phyloP scores from a whole-genome alignment of 805 yeast species.

The Hanseniaspora meyeri region DNA sequence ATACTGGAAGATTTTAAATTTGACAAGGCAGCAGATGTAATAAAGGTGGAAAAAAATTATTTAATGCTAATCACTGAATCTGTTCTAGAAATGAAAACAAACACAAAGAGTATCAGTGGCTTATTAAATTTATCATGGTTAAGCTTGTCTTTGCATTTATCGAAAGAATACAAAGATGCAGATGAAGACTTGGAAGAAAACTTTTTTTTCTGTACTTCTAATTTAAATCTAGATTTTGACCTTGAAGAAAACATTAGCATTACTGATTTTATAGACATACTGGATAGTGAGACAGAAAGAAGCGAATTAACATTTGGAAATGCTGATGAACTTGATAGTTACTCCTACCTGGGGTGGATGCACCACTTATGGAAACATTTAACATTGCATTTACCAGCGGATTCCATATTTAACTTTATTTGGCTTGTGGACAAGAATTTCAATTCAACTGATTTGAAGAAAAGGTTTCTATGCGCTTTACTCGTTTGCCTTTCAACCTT shows the following conservation, averaged over 20 bases:
- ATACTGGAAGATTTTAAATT: background rate
- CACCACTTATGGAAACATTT: background rate
- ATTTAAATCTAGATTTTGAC: background rate
- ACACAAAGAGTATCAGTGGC: background rate
- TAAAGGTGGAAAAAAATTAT: background rate
- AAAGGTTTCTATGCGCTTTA: background rate
- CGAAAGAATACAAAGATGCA: background rate
- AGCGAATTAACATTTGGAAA: background rate
- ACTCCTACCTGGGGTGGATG: background rate
- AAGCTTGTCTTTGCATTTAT: background rate
- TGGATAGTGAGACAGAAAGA: background rate
- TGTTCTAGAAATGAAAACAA: background rate
- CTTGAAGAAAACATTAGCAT: background rate
- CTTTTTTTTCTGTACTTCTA: background rate
- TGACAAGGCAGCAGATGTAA: background rate
- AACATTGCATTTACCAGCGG: background rate
- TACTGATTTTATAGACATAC: background rate
- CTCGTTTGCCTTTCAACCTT: background rate
- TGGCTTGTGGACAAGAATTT: background rate
- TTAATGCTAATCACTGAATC: background rate
- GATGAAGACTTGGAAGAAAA: background rate
- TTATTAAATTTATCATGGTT: background rate
- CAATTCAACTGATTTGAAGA: background rate
- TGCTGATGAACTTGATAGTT: background rate
- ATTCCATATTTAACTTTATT: background rate